Conservation (phyloP, 176 grass and related monocot genomes). For the Carex scoparia region DNA sequence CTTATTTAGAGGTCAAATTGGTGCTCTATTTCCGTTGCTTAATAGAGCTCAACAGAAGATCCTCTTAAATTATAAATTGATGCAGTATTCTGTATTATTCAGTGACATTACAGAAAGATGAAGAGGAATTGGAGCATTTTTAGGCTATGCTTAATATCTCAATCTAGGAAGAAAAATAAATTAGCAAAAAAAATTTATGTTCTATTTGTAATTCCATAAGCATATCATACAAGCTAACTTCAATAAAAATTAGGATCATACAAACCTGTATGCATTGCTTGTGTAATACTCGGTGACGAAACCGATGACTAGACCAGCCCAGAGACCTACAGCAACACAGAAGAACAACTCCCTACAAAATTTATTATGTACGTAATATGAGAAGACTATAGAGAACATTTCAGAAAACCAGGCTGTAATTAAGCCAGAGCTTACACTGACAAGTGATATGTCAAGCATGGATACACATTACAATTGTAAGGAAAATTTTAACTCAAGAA, state of each 20-base stretch:
- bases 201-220: background rate
- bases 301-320: conserved; percentile 81
- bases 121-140: background rate
- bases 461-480: background rate
- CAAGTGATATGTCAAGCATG: background rate
- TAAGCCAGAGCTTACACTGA: background rate
- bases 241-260: background rate
- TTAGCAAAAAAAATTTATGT: background rate
- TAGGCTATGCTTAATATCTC: background rate
- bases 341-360: conserved; percentile 73
- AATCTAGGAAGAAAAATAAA: background rate
- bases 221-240: background rate
- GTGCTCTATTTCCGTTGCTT: background rate
- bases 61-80: background rate
- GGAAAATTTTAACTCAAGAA: background rate
- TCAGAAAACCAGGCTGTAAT: background rate
- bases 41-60: background rate
- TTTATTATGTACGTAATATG: background rate
- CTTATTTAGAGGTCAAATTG: background rate
- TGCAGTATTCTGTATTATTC: background rate
- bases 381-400: background rate
- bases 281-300: conserved; percentile 95
- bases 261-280: conserved; percentile 87
- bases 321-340: conserved; percentile 88
- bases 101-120: background rate